These are phyloP conservation scores for Rubroshorea leprosula DNA, from an alignment of 345 rosid genomes.

Conservation along the genomic window DNA sequence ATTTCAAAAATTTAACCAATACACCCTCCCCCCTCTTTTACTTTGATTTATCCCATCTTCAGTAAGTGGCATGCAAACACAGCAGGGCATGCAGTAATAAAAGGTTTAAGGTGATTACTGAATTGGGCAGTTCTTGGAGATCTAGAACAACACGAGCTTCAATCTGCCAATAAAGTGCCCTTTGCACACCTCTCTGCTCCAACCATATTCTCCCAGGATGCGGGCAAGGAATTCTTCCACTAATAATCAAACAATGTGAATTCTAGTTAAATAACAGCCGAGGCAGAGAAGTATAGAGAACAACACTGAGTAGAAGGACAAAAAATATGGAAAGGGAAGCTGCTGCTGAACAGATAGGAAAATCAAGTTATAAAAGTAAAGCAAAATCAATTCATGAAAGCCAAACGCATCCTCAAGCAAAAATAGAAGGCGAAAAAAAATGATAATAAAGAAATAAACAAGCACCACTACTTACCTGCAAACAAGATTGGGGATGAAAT, in stretches of 20 bases:
- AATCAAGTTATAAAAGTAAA: too few relatives aligned
- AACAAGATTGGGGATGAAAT: conserved; percentile 82
- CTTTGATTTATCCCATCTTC: too few relatives aligned
- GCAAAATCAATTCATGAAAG: too few relatives aligned
- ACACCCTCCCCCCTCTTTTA: too few relatives aligned
- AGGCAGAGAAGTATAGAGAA: background rate
- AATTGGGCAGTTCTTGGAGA: conserved; percentile 62
- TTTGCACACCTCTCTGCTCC: conserved; percentile 94
- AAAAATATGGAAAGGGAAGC: too few relatives aligned
- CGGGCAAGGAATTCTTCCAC: conserved; percentile 90
- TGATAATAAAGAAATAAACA: background rate
- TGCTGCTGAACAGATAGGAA: too few relatives aligned
- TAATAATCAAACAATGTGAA: conserved; percentile 19
- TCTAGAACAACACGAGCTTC: conserved; percentile 96
- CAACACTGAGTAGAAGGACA: background rate
- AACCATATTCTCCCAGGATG: conserved; percentile 94
- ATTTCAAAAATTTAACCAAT: background rate
- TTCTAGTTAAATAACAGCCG: background rate
- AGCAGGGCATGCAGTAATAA: background rate
- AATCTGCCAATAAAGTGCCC: conserved; percentile 94
- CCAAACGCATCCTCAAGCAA: too few relatives aligned
- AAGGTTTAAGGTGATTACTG: conserved; percentile 38
- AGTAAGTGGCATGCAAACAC: background rate
- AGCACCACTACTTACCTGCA: conserved; percentile 40
- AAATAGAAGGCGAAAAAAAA: too few relatives aligned